Base-by-base conservation (phyloP, 2,329 filamentous ascomycete species). In the Aspergillus versicolor region DNA sequence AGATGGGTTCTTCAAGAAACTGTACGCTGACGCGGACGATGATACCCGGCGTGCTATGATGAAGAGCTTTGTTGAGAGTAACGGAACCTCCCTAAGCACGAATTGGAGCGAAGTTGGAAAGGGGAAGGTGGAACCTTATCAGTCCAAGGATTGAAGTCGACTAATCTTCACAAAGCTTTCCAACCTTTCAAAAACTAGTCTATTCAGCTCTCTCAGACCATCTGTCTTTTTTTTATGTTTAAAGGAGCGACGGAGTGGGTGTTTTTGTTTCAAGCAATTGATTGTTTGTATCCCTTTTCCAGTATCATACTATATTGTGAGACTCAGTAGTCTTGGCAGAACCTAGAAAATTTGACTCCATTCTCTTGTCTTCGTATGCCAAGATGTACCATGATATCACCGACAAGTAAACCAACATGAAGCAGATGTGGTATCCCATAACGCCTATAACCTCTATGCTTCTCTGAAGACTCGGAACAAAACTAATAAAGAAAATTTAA, bases 61-160 rank as follows among this genome's bases (percentile, higher is more conserved):
- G 86, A 99, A 99, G 84, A 96, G 91, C 70, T 97, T 91, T 69
- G 82, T 86, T 13, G 93, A 99, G 80, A 97, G 92, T 74, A 94
- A 95, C 65, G 94, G 94, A 4, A 99, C 94, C 0, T 84, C 90
- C 3, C 78, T 99, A 49, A 97, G 91, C 74, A 99, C 94, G 0
- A 91, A 93, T 71, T 99, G 94, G 94, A 76, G 78, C 9, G 89
- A 96, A 60, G 93, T 97, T 19, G 84, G 85, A 50, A 83, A 81
- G 61, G 85, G 84, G 17, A 88, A 77, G 22, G 89, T 97, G 24
- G 84, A 90, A 70, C 61, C 67, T 46, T 68, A 66, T 8, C 64
- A 66, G 30, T 63, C 70, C 42, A 66, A 60, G 61, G 63, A 69
- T 51, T 63, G 52, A 55, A 8, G 34, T 7, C 34, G 34, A 15